Evolutionary conservation across 768 basidiomycete genomes (phyloP), one percentile per base, ranked within the genome.

Genomic region (Clitopilus hobsonii): DNA sequence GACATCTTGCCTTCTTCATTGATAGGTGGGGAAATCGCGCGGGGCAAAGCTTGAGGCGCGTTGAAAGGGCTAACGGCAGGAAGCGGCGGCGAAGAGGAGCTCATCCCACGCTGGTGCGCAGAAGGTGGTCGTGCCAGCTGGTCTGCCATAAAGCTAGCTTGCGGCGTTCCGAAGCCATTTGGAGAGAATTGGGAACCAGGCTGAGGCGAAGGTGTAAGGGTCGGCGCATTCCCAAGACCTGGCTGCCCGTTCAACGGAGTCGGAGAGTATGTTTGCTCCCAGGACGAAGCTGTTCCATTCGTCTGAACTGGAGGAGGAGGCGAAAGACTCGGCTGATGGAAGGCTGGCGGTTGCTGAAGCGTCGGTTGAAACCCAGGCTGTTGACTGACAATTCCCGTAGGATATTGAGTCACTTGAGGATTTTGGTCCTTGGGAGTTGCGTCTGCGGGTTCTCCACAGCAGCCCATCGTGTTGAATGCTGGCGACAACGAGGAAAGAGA

Each of bases 1-100:
- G 88, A 90, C 72, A 92, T 75, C 65, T 85, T 89, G n/a, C 88
- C 86, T 65, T 91, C 89, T 60, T 89, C 79, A 45, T 45, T 45
- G 16, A 67, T 59, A 23, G 64, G 56, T 13, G 63, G 58, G 8
- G 65, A 61, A 22, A 58, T 58, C 3, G 65, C 61, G 38, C 58
- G 57, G 25, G 64, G 65, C 18, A 64, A 63, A 23, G 63, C 53
- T n/a, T 65, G 59, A 22, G 63, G 47, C 47, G 67, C 38, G 56
- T 64, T 55, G 22, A 56, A 55, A 56, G 51, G 57, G n/a, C 67
- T 54, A 18, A 61, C 47, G 49, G 68, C 57, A 24, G 69, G 60
- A 38, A 57, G 65, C 14, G 61, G 62, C 58, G 69, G 52, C n/a
- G 59, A 57, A 51, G 59, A 58, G 24, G 60, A 52, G 28, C 62